A percentile compares a stretch with the other conserved stretches of the same genome.
Evolutionary conservation across 2,329 filamentous ascomycete genomes (phyloP).

Genomic region (Xylogone sp.): DNA sequence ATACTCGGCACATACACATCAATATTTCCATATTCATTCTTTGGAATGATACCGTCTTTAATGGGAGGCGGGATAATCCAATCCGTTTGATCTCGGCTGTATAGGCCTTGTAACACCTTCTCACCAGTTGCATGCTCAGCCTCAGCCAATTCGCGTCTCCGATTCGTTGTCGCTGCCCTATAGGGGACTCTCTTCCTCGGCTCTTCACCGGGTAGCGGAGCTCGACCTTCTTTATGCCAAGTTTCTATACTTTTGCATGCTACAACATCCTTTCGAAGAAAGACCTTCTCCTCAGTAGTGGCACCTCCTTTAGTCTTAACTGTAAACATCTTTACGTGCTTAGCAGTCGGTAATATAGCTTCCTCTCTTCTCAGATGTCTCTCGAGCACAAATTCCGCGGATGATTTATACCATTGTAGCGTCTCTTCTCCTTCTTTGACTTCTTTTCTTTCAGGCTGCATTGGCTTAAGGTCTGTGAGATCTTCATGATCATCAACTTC

Average conservation of each 20-base stretch:
- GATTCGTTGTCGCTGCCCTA: conserved; percentile 82
- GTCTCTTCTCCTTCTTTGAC: conserved; percentile 75
- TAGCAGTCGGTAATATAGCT: conserved; percentile 67
- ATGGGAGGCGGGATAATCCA: conserved; percentile 94
- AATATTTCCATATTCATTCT: conserved; percentile 94
- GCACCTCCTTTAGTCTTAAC: conserved; percentile 69
- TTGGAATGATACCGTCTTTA: conserved; percentile 79
- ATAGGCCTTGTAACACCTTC: conserved; percentile 84
- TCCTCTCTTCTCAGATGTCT: conserved; percentile 90
- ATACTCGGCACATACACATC: conserved; percentile 93
- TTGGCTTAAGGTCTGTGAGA: conserved; percentile 68
- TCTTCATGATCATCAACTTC: conserved; percentile 79
- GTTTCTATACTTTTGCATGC: conserved; percentile 88
- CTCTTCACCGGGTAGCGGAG: conserved; percentile 63
- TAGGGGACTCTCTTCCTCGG: conserved; percentile 87
- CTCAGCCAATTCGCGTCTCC: conserved; percentile 86
- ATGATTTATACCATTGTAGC: conserved; percentile 83
- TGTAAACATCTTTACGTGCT: conserved; percentile 70
- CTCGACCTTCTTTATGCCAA: conserved; percentile 95
- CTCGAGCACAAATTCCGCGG: conserved; percentile 78
- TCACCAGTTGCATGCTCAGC: conserved; percentile 70
- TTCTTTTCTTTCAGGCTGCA: conserved; percentile 68
- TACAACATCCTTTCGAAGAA: conserved; percentile 72
- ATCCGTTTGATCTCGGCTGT: conserved; percentile 79
- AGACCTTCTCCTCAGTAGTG: conserved; percentile 78